Conservation (phyloP, 257 asterid genomes). For the Cynanchum wilfordii region DNA sequence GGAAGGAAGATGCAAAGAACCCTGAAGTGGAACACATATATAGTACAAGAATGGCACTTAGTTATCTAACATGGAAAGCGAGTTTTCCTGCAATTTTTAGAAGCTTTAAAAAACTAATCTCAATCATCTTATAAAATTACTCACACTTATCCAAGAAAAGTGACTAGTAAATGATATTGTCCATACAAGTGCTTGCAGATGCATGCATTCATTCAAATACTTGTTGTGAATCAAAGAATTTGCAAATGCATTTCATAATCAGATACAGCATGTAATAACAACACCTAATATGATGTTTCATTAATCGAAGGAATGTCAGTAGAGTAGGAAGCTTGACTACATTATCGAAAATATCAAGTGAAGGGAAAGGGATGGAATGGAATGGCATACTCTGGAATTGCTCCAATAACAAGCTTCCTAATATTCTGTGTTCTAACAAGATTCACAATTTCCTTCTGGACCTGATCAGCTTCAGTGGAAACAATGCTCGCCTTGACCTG, state of each 20-base stretch:
- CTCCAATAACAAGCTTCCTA: constrained; percentile 68
- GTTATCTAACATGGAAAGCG: neutral
- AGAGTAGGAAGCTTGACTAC: neutral
- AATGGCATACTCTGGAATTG: constrained; percentile 61
- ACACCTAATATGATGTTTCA: neutral
- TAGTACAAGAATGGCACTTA: neutral
- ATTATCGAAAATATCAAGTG: constrained; percentile 8
- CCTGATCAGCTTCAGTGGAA: constrained; percentile 54
- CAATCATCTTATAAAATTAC: neutral
- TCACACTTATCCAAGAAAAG: neutral
- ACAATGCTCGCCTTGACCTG: constrained; percentile 66
- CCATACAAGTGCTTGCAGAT: neutral
- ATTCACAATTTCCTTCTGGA: constrained; percentile 61
- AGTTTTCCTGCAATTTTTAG: neutral
- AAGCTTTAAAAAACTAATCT: neutral
- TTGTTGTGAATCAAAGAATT: neutral
- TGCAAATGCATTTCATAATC: no score
- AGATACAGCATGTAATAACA: neutral
- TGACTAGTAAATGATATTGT: neutral
- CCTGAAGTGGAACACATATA: neutral
- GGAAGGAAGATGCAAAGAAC: neutral
- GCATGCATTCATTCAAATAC: neutral
- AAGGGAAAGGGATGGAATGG: constrained; percentile 19
- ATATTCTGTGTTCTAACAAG: constrained; percentile 46
- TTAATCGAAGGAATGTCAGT: neutral